These are phyloP conservation scores for Coelastrella sp. DNA, from an alignment of 139 green algal genomes.

Conservation along the genomic window DNA sequence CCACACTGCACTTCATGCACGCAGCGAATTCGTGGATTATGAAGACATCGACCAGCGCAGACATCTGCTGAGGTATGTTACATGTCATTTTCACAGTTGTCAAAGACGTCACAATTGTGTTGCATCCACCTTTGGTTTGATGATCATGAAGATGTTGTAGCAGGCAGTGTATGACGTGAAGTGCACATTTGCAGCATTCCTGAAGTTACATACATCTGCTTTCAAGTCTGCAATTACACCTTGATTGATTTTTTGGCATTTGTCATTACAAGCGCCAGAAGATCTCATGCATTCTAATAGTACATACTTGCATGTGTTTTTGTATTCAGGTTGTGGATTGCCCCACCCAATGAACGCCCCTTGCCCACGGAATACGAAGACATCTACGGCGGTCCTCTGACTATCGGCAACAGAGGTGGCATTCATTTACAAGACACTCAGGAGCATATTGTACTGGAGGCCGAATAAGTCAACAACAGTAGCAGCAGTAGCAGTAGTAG, in stretches of 20 bases:
- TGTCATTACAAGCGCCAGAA: no score
- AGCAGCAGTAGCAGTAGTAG: no score
- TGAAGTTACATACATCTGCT: no score
- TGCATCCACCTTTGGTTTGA: neutral
- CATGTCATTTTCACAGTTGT: no score
- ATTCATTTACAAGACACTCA: conserved; percentile 56
- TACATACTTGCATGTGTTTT: neutral
- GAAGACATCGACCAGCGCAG: conserved; percentile 59
- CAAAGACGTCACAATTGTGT: no score
- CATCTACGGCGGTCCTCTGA: conserved; percentile 55
- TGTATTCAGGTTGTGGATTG: conserved; percentile 67
- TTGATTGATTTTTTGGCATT: no score
- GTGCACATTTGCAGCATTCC: no score
- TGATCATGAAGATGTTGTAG: no score
- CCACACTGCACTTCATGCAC: conserved; percentile 67
- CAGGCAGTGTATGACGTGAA: no score
- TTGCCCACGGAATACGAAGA: conserved; percentile 66
- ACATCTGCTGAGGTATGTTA: conserved; percentile 71
- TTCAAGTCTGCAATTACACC: no score
- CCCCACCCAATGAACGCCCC: conserved; percentile 57
- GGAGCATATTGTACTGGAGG: conserved; percentile 54
- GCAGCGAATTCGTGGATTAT: conserved; percentile 63
- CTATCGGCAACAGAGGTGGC: conserved; percentile 48
- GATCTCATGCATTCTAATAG: no score
- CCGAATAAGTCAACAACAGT: conserved; percentile 49